Percentiles rank a stretch among this genome's conserved stretches.
Evolutionary conservation across 2,329 filamentous ascomycete species (phyloP).

Genomic region (Microdochium bolleyi): DNA sequence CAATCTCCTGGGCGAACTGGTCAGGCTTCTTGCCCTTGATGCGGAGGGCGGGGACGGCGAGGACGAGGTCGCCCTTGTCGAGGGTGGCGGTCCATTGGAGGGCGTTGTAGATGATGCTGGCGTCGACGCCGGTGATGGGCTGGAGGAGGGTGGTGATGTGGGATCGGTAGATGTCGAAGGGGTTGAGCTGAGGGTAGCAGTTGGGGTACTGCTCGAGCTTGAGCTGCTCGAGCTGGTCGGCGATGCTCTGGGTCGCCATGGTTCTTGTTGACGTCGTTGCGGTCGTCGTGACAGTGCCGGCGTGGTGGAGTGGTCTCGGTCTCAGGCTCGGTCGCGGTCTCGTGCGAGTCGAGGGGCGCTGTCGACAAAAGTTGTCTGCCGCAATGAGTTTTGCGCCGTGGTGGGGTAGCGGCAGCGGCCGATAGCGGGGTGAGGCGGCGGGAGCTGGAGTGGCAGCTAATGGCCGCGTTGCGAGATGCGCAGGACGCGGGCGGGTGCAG

Average conservation of each 20-base stretch:
- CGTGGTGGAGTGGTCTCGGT: background rate
- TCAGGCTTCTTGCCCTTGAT: constrained; percentile 63
- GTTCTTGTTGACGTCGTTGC: constrained; percentile 1
- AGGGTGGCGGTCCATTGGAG: constrained; percentile 72
- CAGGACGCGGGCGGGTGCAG: background rate
- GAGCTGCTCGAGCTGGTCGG: constrained; percentile 13
- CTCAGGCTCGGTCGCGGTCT: too few species aligned
- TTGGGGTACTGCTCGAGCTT: constrained; percentile 37
- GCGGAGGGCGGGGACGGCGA: constrained; percentile 73
- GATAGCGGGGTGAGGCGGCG: background rate
- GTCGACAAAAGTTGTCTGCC: background rate
- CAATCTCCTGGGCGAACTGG: constrained; percentile 49
- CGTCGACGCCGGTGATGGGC: constrained; percentile 62
- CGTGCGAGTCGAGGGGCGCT: too few species aligned
- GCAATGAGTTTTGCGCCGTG: background rate
- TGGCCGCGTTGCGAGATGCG: background rate
- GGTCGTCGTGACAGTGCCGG: background rate
- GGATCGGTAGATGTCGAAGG: constrained; percentile 70
- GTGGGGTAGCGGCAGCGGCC: background rate
- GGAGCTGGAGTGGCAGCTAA: background rate
- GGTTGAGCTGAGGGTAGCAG: constrained; percentile 62
- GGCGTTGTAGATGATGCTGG: constrained; percentile 63
- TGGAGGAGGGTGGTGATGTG: constrained; percentile 65
- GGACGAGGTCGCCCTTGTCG: constrained; percentile 74
- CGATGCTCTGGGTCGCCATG: constrained; percentile 12